Percentiles rank a stretch among this genome's conserved stretches.
Conservation (phyloP, 345 rosid species). For the Rubroshorea leprosula region DNA sequence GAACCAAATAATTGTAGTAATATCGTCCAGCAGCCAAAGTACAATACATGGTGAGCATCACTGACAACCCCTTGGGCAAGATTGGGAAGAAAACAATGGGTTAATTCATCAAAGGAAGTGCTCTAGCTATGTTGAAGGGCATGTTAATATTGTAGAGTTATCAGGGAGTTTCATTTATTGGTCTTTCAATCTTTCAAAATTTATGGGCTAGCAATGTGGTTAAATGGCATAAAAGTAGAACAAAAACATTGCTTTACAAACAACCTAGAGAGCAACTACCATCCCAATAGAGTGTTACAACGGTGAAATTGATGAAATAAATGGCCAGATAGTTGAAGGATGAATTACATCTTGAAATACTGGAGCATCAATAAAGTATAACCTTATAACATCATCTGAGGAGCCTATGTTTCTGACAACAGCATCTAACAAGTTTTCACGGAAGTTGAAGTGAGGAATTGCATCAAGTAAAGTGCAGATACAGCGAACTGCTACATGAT, state of each 20-base stretch:
- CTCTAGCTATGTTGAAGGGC: neutral
- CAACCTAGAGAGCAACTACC: too few relatives aligned
- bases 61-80: neutral
- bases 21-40: slow-evolving; percentile 5
- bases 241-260: too few relatives aligned
- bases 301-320: too few relatives aligned
- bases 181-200: too few relatives aligned
- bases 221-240: too few relatives aligned
- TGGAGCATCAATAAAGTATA: slow-evolving; percentile 16
- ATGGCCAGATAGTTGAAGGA: neutral
- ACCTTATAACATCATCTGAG: slow-evolving; percentile 79
- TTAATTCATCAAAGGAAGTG: neutral
- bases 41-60: neutral
- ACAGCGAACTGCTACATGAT: slow-evolving; percentile 66
- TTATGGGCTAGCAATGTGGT: too few relatives aligned
- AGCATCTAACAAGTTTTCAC: slow-evolving; percentile 60
- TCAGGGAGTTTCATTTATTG: too few relatives aligned
- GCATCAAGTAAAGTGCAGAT: slow-evolving; percentile 77
- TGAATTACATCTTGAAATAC: slow-evolving; percentile 4
- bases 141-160: too few relatives aligned
- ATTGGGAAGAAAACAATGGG: neutral
- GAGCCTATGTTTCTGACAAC: slow-evolving; percentile 73
- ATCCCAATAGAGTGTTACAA: too few relatives aligned
- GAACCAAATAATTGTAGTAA: too few relatives aligned
- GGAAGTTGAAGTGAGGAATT: slow-evolving; percentile 85